Percentiles rank a stretch among this genome's conserved stretches.
phyloP scores from a whole-genome alignment of 805 yeast genomes.

The Sungouiozyma ichnusensis region DNA sequence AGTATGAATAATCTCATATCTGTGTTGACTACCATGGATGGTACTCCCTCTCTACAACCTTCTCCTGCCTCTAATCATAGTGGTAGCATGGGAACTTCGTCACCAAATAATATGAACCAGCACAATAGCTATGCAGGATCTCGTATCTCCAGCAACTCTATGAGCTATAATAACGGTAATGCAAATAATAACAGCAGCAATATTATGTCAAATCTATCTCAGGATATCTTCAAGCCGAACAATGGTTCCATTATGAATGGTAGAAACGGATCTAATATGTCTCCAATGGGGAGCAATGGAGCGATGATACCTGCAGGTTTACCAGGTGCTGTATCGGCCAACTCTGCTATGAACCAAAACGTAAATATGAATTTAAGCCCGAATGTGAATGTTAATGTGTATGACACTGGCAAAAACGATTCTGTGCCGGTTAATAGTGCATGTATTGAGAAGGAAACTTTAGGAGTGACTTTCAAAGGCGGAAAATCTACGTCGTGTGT shows the following conservation, averaged over 20 bases:
- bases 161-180: neutral
- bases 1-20: neutral
- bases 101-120: neutral
- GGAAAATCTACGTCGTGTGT: constrained; percentile 21
- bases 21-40: neutral
- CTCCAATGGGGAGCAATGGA: neutral
- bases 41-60: neutral
- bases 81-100: neutral
- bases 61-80: neutral
- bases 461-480: constrained; percentile 24
- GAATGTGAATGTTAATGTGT: constrained; percentile 5
- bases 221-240: neutral
- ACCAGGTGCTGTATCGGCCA: neutral
- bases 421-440: constrained; percentile 24
- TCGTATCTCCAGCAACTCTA: neutral
- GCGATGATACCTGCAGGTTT: neutral
- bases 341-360: neutral
- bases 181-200: neutral
- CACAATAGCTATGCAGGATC: neutral
- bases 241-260: neutral
- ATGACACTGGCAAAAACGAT: constrained; percentile 10
- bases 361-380: neutral
- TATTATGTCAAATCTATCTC: no score
- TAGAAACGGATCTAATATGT: neutral
- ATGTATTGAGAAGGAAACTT: constrained; percentile 24